These are phyloP conservation scores for Mycena sp. DNA, from an alignment of 1,284 basidiomycete genomes.

Conservation along the genomic window DNA sequence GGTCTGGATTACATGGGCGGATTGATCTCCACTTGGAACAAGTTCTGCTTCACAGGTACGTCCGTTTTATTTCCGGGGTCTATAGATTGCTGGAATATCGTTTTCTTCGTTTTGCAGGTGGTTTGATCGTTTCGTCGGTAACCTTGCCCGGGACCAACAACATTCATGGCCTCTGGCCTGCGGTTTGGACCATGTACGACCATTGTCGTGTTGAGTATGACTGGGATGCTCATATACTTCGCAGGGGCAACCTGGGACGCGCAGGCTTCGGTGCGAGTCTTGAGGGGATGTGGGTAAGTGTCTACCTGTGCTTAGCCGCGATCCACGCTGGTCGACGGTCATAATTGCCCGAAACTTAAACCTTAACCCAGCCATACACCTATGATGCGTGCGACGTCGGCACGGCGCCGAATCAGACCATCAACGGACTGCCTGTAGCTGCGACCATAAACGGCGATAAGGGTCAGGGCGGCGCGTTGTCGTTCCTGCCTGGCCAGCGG, in stretches of 20 bases:
- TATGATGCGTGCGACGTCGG: conserved; percentile 78
- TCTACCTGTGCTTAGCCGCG: too few relatives aligned
- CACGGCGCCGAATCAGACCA: conserved; percentile 70
- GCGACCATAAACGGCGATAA: conserved; percentile 62
- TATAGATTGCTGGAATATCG: background rate
- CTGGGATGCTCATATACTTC: background rate
- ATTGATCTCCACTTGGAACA: conserved; percentile 85
- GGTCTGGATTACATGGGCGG: conserved; percentile 82
- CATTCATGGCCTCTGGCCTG: conserved; percentile 74
- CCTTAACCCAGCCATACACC: conserved; percentile 22
- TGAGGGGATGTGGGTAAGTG: conserved; percentile 57
- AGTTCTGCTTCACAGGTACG: conserved; percentile 73
- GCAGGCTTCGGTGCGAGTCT: conserved; percentile 62
- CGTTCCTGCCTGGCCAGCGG: conserved; percentile 83
- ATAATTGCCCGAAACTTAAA: conserved; percentile 6
- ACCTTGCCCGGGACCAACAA: conserved; percentile 83
- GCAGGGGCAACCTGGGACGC: conserved; percentile 64
- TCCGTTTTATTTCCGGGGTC: background rate
- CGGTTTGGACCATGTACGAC: conserved; percentile 69
- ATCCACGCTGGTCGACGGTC: background rate
- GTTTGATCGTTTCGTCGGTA: conserved; percentile 44
- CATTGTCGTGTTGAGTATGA: too few relatives aligned
- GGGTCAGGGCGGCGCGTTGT: conserved; percentile 52
- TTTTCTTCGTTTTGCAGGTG: conserved; percentile 71
- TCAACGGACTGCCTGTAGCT: conserved; percentile 52